Percentiles rank a stretch among this genome's conserved stretches.
phyloP scores from a whole-genome alignment of 2,329 filamentous ascomycete species.

The Penicillium decumbens region DNA sequence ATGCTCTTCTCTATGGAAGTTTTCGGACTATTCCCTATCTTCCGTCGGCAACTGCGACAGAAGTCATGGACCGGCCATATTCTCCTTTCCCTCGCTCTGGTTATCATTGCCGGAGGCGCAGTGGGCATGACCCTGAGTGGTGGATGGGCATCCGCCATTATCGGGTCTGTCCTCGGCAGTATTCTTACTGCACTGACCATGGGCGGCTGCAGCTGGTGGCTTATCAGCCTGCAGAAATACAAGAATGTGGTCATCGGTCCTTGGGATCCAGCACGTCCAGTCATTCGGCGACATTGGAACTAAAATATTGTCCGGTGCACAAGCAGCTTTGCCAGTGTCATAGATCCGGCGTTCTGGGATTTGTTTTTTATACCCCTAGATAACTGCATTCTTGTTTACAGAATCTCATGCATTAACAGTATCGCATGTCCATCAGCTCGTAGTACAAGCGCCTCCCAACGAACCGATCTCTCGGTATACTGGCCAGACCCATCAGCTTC shows the following conservation, averaged over 20 bases:
- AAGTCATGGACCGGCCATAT: conserved; percentile 79
- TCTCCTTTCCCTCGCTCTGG: conserved; percentile 66
- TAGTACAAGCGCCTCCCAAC: background rate
- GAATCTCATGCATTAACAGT: background rate
- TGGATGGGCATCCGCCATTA: conserved; percentile 54
- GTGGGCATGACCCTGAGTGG: conserved; percentile 60
- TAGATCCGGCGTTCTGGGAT: conserved; percentile 11
- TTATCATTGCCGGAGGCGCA: conserved; percentile 73
- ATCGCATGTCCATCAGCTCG: background rate
- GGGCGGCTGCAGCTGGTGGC: conserved; percentile 95
- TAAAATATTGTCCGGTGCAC: conserved; percentile 13
- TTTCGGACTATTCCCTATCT: conserved; percentile 96
- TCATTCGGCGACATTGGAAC: conserved; percentile 44
- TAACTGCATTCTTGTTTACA: conserved; percentile 1
- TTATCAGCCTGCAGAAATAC: conserved; percentile 95
- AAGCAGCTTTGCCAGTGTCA: conserved; percentile 4
- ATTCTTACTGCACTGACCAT: conserved; percentile 71
- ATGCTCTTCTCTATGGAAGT: conserved; percentile 97
- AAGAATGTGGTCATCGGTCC: conserved; percentile 98
- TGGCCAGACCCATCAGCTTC: background rate
- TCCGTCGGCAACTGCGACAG: conserved; percentile 79
- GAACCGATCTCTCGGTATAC: background rate
- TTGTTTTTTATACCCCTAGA: conserved; percentile 22
- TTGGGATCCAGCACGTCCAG: conserved; percentile 89
- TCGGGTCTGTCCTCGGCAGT: conserved; percentile 73